Conservation (phyloP, 345 rosid species). For the Lumnitzera littorea region DNA sequence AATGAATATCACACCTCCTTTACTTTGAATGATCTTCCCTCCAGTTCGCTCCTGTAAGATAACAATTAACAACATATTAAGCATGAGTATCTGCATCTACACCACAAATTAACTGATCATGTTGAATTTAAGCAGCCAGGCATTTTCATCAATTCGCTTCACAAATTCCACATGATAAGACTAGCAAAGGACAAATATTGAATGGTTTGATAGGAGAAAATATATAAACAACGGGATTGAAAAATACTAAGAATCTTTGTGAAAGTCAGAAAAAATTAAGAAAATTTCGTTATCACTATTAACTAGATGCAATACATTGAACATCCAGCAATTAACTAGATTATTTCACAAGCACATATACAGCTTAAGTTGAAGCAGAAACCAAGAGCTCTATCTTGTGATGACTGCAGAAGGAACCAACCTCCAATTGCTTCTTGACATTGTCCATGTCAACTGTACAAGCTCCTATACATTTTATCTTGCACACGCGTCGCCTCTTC, state of each 20-base stretch:
- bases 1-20: slow-evolving; percentile 69
- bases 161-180: no score
- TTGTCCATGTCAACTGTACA: slow-evolving; percentile 93
- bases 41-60: slow-evolving; percentile 76
- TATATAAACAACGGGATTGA: no score
- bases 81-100: neutral
- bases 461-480: slow-evolving; percentile 90
- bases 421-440: slow-evolving; percentile 89
- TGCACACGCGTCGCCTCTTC: slow-evolving; percentile 84
- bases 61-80: slow-evolving; percentile 2
- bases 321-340: no score
- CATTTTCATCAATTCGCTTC: no score
- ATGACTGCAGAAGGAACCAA: slow-evolving; percentile 12
- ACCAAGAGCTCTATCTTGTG: neutral
- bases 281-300: no score
- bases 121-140: no score
- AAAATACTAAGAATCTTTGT: no score
- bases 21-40: slow-evolving; percentile 73
- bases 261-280: no score
- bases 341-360: no score
- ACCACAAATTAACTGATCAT: neutral
- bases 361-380: neutral
- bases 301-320: no score
- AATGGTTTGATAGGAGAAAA: no score
- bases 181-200: no score